Conservation (phyloP, 306 rosid species). For the Gynostemma pentaphyllum region DNA sequence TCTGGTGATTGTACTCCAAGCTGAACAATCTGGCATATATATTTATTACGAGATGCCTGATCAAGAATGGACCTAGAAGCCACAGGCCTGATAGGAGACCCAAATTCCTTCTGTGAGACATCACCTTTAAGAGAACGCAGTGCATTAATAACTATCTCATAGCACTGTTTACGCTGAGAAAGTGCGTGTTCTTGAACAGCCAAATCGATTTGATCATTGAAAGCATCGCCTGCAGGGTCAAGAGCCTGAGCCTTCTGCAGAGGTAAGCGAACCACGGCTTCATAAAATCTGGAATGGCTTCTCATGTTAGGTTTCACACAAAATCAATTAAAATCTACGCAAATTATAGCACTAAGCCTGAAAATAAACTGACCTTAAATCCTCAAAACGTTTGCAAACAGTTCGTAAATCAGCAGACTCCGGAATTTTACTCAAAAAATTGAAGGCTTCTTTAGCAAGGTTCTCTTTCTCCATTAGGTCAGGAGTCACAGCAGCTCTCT, state of each 20-base stretch:
- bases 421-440: constrained; percentile 80
- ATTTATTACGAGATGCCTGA: constrained; percentile 61
- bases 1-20: constrained; percentile 92
- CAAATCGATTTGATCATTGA: constrained; percentile 77
- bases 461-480: constrained; percentile 64
- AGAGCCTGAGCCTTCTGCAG: constrained; percentile 96
- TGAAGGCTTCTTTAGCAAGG: constrained; percentile 83
- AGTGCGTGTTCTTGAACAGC: constrained; percentile 65
- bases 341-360: background rate
- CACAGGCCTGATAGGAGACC: constrained; percentile 60
- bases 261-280: constrained; percentile 90
- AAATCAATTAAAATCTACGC: constrained; percentile 3
- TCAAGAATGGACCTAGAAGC: constrained; percentile 57
- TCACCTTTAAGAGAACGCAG: constrained; percentile 73
- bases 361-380: constrained; percentile 55
- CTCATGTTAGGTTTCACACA: constrained; percentile 18
- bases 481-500: constrained; percentile 75
- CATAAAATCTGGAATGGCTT: constrained; percentile 68
- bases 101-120: constrained; percentile 51
- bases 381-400: constrained; percentile 94
- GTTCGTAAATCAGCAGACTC: constrained; percentile 88
- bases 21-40: constrained; percentile 84
- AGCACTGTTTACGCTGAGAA: constrained; percentile 72
- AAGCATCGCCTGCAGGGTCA: constrained; percentile 87
- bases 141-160: constrained; percentile 79